Conservation (phyloP, 2,329 filamentous ascomycete genomes). For the Plenodomus tracheiphilus region DNA sequence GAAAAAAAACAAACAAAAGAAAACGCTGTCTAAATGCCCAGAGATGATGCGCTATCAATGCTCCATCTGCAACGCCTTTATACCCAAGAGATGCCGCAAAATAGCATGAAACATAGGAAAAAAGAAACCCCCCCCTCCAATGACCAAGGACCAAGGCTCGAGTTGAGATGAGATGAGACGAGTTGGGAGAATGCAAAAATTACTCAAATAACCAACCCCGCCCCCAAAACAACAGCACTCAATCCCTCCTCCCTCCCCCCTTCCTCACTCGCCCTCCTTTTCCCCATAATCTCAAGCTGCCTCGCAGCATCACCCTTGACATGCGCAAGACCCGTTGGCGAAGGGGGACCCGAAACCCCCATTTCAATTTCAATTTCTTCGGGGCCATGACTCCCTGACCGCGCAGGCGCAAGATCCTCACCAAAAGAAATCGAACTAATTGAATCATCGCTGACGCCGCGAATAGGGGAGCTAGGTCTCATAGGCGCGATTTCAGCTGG, state of each 20-base stretch:
- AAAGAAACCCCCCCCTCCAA: too few relatives aligned
- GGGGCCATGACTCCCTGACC: slow-evolving; percentile 10
- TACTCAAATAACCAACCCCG: slow-evolving; percentile 28
- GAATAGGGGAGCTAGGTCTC: slow-evolving; percentile 32
- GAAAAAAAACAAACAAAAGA: not conserved
- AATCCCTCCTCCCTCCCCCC: slow-evolving; percentile 20
- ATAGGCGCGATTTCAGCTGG: slow-evolving; percentile 8
- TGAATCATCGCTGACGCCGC: slow-evolving; percentile 36
- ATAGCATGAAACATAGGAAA: not conserved
- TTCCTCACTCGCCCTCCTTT: slow-evolving; percentile 25
- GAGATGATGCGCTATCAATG: slow-evolving; percentile 12
- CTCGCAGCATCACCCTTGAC: slow-evolving; percentile 29
- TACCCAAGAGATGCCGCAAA: not conserved
- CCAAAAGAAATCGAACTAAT: slow-evolving; percentile 39
- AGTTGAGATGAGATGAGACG: too few relatives aligned
- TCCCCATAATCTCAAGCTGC: slow-evolving; percentile 21
- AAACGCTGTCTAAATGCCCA: not conserved
- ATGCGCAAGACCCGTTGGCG: slow-evolving; percentile 26
- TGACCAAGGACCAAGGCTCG: too few relatives aligned
- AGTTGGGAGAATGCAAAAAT: too few relatives aligned
- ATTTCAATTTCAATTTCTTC: slow-evolving; percentile 12
- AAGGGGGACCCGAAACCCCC: slow-evolving; percentile 30
- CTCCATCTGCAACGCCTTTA: not conserved
- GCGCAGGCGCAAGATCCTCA: slow-evolving; percentile 33
- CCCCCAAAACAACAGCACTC: slow-evolving; percentile 23